Evolutionary conservation across 2,329 filamentous ascomycete genomes (phyloP), one percentile per base, ranked within the genome.

Genomic region (Hypoxylon sp.): DNA sequence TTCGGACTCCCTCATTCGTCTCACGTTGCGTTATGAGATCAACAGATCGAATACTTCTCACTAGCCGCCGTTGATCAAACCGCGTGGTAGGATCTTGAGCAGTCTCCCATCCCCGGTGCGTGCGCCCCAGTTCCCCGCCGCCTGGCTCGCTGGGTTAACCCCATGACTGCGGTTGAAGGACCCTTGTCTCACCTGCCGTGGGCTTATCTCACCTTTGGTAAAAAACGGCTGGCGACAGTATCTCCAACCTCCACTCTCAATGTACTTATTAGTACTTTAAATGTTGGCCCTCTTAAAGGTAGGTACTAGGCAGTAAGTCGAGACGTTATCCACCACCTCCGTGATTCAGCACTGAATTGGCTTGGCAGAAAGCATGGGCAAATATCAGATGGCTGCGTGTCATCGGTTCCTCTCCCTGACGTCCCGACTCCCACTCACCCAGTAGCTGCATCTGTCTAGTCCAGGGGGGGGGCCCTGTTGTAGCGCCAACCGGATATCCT

Each of bases 41-140:
- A 70, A 68, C 69, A 72, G 72, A 71, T 69, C 63, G 67, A 72
- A 67, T 67, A 67, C 67, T 58, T 70, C 46, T 44, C 59, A 52
- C 64, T 73, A 71, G 66, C 67, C 70, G 71, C 68, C 70, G 68
- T 69, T 73, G 68, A 72, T 73, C 72, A 72, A 74, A 69, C 66
- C 59, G 64, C 62, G 59, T 68, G 70, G 68, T 53, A 72, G 72
- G 65, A 70, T 72, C 68, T 73, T 64, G 42, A 67, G 56, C 57
- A 68, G 57, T 64, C 56, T 58, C 39, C 59, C 46, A 53, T 60
- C 64, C 68, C 66, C 64, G 65, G 67, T 68, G 54, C 52, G 67
- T 67, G 69, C 62, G 62, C 67, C 69, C 70, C 67, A 72, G 67
- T 72, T 70, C 71, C 71, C 72, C 70, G 62, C 67, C 64, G 69